phyloP scores from a whole-genome alignment of 176 grass and related monocot species.

The sorghum (Sorghum bicolor) region Sorghum_bicolor_NCBIv3 NC_012871.2:63823501-63824000 shows the following conservation, averaged over 20 bases:
- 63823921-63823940: constrained; percentile 39
- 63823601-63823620: neutral
- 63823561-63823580: neutral
- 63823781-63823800: constrained; percentile 86
- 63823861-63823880: neutral
- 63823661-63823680: neutral
- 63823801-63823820: constrained; percentile 71
- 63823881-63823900: neutral
- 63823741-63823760: constrained; percentile 27
- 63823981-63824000: constrained; percentile 20
- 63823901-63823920: constrained; percentile 38
- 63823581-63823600: neutral
- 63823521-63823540: neutral
- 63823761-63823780: constrained; percentile 86
- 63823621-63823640: neutral
- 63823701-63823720: constrained; percentile 82
- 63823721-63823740: constrained; percentile 59
- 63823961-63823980: neutral
- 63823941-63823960: constrained; percentile 7
- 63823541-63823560: no score
- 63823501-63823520: neutral
- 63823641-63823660: neutral
- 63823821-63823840: constrained; percentile 43
- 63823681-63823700: neutral
- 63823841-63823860: neutral